Base-by-base conservation (phyloP, 345 rosid genomes). In the Sisymbrium irio region DNA sequence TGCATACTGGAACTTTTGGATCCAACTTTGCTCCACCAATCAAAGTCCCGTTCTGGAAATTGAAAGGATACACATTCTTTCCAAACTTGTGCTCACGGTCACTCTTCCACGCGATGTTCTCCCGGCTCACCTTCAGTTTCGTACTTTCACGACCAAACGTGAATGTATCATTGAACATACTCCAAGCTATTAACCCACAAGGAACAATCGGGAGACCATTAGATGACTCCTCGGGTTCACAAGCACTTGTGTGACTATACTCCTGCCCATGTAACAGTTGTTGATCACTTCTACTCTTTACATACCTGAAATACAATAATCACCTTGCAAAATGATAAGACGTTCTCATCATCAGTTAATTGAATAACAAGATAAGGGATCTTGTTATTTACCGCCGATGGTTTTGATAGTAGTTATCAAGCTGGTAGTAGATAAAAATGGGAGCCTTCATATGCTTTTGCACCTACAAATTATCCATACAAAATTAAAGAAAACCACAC, bases 131-230 rank as follows among this genome's bases (percentile, higher is more conserved):
- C 49, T 49, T 74, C 71, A 91, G 61, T 71, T 87, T 74, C 7
- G 18, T 37, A 14, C 59, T 74, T 32, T 80, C 82, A 47, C 85
- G 92, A 69, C 71, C 58, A 80, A 91, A 85, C 42, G 65, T 68
- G 49, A 83, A 91, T 14, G 95, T 86, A 68, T 91, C 97, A 58
- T 91, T 91, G 82, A 91, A 91, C 77, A 91, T 82, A 85, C 97
- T 88, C 97, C 97, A 91, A 10, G 97, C 88, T 49, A 87, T 78
- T 69, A 91, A 76, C 73, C 97, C 97, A 65, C 97, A 91, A 66
- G 95, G 97, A 66, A 89, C 84, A 58, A 91, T 79, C 4, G 89
- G 91, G 15, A 73, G 81, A 62, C 84, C 88, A 72, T 89, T 82
- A 58, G 77, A 65, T 65, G 63, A 85, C 79, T 86, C 84, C 73